A percentile compares a stretch with the other conserved stretches of the same genome.
Conservation (phyloP, 805 yeast species). For the Ogataea nonfermentans region DNA sequence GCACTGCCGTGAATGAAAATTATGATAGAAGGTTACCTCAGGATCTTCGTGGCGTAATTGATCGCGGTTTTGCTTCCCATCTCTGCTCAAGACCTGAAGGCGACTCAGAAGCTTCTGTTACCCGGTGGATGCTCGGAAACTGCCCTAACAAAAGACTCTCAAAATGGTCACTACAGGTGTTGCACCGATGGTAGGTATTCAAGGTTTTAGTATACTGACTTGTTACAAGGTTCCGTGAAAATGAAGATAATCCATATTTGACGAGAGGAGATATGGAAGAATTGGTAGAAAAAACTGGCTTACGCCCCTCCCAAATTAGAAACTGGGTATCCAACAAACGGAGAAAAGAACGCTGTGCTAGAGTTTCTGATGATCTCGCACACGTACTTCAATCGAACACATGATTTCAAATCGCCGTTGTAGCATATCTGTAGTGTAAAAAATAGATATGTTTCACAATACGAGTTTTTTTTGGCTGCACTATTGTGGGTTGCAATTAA, state of each 20-base stretch:
- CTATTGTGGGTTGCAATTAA: no score
- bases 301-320: conserved; percentile 17
- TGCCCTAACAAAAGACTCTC: conserved; percentile 4
- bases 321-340: conserved; percentile 23
- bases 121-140: no score
- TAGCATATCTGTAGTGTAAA: no score
- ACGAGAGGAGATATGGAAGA: conserved; percentile 12
- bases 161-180: not conserved
- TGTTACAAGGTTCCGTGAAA: conserved; percentile 18
- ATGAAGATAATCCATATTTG: conserved; percentile 22
- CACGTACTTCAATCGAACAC: conserved; percentile 5
- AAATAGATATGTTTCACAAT: no score
- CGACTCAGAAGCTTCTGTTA: no score
- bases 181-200: conserved; percentile 11
- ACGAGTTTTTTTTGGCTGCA: no score
- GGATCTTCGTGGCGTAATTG: no score
- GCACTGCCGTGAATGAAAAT: no score
- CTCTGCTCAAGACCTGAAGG: no score
- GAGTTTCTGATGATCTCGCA: conserved; percentile 13
- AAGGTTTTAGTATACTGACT: not conserved
- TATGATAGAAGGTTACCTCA: no score
- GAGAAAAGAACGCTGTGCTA: conserved; percentile 11
- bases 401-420: not conserved
- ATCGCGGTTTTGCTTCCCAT: not conserved
- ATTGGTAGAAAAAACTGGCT: conserved; percentile 16